Base-by-base conservation (phyloP, 306 rosid species). In the Cucumis hystrix region DNA sequence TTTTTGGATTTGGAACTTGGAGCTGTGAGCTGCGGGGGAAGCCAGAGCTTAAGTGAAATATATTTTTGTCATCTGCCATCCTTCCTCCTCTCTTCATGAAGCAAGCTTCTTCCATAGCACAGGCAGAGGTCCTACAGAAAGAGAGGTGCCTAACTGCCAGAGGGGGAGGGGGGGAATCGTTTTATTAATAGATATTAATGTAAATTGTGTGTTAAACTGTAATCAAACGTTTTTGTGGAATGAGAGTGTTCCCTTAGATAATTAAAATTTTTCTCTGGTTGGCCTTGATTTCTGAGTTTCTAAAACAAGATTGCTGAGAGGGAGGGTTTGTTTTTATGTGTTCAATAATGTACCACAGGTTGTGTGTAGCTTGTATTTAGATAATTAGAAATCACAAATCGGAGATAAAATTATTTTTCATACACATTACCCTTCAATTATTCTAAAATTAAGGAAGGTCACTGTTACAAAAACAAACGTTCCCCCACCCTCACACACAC, bases 41-140 rank as follows among this genome's bases (percentile, higher is more conserved):
- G 30, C 28, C 21, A 63, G 69, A 15, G 9, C 51, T 65, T 65
- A 17, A 37, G 49, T 17, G 16, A 18, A 66, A 8, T 66, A 39
- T 39, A 66, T 66, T 66, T 65, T 37, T 66, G 49, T 39, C 51
- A 25, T 66, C 72, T 66, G 72, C 16, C 72, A 39, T 66, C 28
- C 72, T 18, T 66, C 72, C 72, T 39, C 49, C 72, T 66, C 72
- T 39, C 72, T 66, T 66, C 15, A 35, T 39, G 72, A 66, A 64
- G 21, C 72, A 18, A 66, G 28, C 30, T 66, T 66, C 72, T 15
- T 39, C 72, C 72, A 18, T 39, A 66, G 71, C 67, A 60, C 23
- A 23, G 65, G 18, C 43, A 23, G 25, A 62, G 68, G 39, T 63
- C 70, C 70, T 16, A 35, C 69, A 12, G 51, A 40, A 66, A 66